Evolutionary conservation across 1,139 yeast genomes (phyloP).

Genomic region (Arxiozyma heterogenica): DNA sequence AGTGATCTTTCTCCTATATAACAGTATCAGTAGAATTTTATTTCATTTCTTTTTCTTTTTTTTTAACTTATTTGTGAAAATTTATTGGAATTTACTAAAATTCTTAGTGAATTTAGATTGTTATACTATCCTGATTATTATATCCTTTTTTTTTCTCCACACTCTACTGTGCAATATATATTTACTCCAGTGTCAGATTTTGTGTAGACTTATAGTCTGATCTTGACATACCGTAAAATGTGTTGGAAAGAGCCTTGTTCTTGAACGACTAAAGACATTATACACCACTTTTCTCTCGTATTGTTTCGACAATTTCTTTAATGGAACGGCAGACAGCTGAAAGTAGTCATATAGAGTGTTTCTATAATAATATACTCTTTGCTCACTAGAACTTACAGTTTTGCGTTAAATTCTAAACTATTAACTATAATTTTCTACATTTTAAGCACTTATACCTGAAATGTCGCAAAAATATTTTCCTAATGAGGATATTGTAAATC

Average conservation of each 20-base stretch:
- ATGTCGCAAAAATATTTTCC: not conserved
- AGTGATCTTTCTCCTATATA: not conserved
- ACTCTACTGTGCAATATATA: not conserved
- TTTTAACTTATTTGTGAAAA: no score
- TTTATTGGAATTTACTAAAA: no score
- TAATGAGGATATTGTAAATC: not conserved
- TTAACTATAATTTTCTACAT: not conserved
- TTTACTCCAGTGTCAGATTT: not conserved
- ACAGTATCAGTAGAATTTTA: not conserved
- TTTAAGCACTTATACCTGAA: not conserved
- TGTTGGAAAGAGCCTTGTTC: slow-evolving; percentile 99
- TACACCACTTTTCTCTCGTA: slow-evolving; percentile 16
- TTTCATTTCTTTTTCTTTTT: not conserved
- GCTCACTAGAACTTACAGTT: not conserved
- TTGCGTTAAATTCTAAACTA: not conserved
- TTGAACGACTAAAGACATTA: slow-evolving; percentile 94
- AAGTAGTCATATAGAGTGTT: not conserved
- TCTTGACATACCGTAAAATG: slow-evolving; percentile 63
- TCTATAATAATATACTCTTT: not conserved
- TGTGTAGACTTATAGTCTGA: not conserved
- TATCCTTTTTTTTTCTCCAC: not conserved
- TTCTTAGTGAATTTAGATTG: not conserved
- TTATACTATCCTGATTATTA: not conserved
- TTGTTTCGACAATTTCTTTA: slow-evolving; percentile 1
- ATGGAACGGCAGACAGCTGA: not conserved